Evolutionary conservation across 805 yeast genomes (phyloP), one percentile per base, ranked within the genome.

Genomic region (Kuraishia piskuri): DNA sequence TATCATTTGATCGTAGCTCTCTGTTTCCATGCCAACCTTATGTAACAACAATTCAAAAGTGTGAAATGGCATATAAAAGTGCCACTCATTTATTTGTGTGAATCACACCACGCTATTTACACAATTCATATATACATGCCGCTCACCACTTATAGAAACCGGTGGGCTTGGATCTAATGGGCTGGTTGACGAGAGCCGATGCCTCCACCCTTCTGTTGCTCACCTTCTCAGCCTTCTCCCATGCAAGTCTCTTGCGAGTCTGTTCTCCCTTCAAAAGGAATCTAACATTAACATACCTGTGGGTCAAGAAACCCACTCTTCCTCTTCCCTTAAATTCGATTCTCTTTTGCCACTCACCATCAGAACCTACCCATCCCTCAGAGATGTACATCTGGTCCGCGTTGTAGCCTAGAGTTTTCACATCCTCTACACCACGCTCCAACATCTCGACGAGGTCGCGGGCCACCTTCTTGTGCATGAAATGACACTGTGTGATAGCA

Each of bases 401-500:
- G 56, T 83, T 69, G 56, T 86, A 68, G 2, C 83, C 82, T 58
- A 86, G 68, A 45, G 71, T 72, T 54, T 78, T 72, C 22, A 91
- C 90, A 62, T 88, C 90, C 49, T 79, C 75, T 36, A 88, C 63
- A 9, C 95, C 96, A 51, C 80, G 74, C 62, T 83, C 82, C 57
- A 92, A 76, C 69, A 91, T 71, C 57, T 82, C 86, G 51, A 84
- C 91, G 53, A 90, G 77, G 58, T 90, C 96, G 53, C 84, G 77
- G 31, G 95, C 80, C 68, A 90, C 79, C 61, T 85, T 82, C 71
- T 89, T 90, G 50, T 83, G 78, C 66, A 83, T 82, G 74, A 92
- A 92, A 68, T 92, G 97, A 61, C 91, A 84, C 71, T 91, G 97
- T 46, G 92, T 89, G 60, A 92, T 86, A 52, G 97, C 98, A 47